phyloP scores from a whole-genome alignment of 768 basidiomycete genomes.

The Gloeopeniophorella convolvens region DNA sequence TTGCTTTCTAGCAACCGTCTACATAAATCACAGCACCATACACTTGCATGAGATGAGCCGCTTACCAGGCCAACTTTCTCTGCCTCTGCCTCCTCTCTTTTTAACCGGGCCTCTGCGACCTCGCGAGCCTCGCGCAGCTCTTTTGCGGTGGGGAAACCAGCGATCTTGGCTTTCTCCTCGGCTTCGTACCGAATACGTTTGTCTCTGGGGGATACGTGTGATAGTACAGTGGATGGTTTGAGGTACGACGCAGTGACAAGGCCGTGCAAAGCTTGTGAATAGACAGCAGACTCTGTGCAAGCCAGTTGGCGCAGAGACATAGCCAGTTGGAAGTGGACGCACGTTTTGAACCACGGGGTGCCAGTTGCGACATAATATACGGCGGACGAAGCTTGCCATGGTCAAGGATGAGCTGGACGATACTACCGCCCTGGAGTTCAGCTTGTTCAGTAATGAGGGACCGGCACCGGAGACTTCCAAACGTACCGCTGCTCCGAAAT shows the following conservation, averaged over 20 bases:
- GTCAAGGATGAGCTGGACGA: slow-evolving; percentile 71
- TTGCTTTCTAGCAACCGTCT: slow-evolving; percentile 47
- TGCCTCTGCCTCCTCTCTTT: slow-evolving; percentile 65
- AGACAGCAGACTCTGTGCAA: slow-evolving; percentile 34
- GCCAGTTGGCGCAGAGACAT: slow-evolving; percentile 14
- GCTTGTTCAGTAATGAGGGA: not conserved
- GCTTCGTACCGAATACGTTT: slow-evolving; percentile 74
- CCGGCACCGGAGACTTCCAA: not conserved
- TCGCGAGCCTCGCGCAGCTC: slow-evolving; percentile 70
- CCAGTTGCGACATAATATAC: slow-evolving; percentile 54
- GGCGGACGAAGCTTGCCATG: slow-evolving; percentile 80
- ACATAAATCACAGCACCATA: slow-evolving; percentile 6
- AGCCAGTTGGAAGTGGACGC: not conserved
- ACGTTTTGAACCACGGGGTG: slow-evolving; percentile 56
- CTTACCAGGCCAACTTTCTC: slow-evolving; percentile 69
- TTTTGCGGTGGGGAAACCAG: slow-evolving; percentile 74
- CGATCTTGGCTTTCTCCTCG: slow-evolving; percentile 68
- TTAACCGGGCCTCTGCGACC: slow-evolving; percentile 53
- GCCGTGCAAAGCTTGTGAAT: slow-evolving; percentile 57
- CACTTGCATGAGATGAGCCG: slow-evolving; percentile 1
- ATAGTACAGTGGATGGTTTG: slow-evolving; percentile 70
- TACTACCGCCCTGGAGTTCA: slow-evolving; percentile 56
- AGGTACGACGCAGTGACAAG: slow-evolving; percentile 71
- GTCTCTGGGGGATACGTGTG: slow-evolving; percentile 75
- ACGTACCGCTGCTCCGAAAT: slow-evolving; percentile 67